Percentiles rank a stretch among this genome's conserved stretches.
phyloP scores from a whole-genome alignment of 495 filamentous ascomycete species.

The Talaromyces thailandensis region DNA sequence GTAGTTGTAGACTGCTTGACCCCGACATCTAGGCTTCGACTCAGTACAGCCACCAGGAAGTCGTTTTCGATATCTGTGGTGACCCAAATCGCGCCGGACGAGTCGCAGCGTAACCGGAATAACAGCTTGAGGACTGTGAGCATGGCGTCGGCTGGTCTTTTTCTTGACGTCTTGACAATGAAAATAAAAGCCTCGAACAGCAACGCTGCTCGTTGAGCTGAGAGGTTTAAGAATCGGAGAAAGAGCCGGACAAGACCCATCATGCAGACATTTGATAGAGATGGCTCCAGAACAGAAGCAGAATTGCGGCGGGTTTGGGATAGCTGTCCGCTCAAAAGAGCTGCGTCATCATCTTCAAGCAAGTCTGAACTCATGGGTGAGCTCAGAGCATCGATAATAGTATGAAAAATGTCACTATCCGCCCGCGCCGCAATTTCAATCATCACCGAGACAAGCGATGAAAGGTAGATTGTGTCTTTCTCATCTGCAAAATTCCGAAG shows the following conservation, averaged over 20 bases:
- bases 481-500: constrained; percentile 37
- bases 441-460: constrained; percentile 36
- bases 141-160: constrained; percentile 53
- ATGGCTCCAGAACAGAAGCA: constrained; percentile 25
- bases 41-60: constrained; percentile 60
- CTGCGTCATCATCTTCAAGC: constrained; percentile 14
- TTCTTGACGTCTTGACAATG: constrained; percentile 21
- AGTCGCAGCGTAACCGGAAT: constrained; percentile 76
- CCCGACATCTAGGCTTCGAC: constrained; percentile 47
- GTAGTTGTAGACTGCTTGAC: constrained; percentile 15
- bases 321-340: not conserved
- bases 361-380: constrained; percentile 30
- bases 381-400: constrained; percentile 23
- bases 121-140: constrained; percentile 76
- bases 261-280: constrained; percentile 33
- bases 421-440: constrained; percentile 25
- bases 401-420: constrained; percentile 26
- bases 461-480: constrained; percentile 38
- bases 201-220: constrained; percentile 27
- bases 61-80: constrained; percentile 56
- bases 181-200: constrained; percentile 28
- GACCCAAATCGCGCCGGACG: constrained; percentile 60
- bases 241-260: constrained; percentile 36
- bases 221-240: constrained; percentile 31
- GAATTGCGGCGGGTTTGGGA: constrained; percentile 19